These are phyloP conservation scores for Acer campestre DNA, from an alignment of 345 rosid genomes.

Conservation along the genomic window DNA sequence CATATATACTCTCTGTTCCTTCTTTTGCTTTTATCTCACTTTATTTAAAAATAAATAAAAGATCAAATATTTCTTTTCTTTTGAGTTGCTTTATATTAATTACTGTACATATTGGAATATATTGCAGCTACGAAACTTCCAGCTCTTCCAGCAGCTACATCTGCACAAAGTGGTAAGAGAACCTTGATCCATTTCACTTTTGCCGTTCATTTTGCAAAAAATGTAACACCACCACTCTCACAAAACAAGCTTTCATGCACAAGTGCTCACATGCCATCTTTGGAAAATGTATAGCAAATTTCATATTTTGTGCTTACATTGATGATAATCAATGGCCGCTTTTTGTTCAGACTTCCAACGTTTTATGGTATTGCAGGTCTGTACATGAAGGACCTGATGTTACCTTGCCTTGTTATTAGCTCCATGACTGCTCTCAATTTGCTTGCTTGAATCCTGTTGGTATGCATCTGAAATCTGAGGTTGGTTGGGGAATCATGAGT, in stretches of 20 bases:
- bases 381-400: background rate
- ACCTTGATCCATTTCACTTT: background rate
- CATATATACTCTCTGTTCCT: background rate
- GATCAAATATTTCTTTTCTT: background rate
- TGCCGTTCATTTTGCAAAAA: too few species aligned
- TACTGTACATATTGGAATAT: background rate
- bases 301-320: background rate
- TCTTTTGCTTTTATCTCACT: background rate
- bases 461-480: too few species aligned
- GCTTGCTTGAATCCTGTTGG: background rate
- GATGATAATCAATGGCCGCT: background rate
- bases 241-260: background rate
- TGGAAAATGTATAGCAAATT: background rate
- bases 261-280: background rate
- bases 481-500: too few species aligned
- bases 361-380: background rate
- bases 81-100: background rate
- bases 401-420: background rate
- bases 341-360: background rate
- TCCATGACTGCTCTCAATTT: background rate
- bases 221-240: too few species aligned
- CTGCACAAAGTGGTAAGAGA: constrained; percentile 44
- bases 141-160: constrained; percentile 54
- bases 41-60: too few species aligned
- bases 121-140: constrained; percentile 57